phyloP scores from a whole-genome alignment of 1,284 basidiomycete genomes.

The Peniophora sp. region DNA sequence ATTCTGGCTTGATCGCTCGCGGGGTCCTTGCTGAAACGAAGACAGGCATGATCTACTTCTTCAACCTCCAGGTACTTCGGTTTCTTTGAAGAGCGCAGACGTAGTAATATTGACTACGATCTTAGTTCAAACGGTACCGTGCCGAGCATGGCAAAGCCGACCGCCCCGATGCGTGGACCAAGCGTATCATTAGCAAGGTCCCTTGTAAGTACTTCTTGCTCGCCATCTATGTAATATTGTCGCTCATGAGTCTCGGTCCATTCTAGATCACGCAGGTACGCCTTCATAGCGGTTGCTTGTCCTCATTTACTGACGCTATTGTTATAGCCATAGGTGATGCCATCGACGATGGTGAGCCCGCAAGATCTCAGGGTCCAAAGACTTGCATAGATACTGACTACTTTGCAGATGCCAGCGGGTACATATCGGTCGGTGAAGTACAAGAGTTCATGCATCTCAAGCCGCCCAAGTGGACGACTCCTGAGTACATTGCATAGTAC shows the following conservation, averaged over 20 bases:
- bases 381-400: background rate
- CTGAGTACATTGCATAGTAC: slow-evolving; percentile 14
- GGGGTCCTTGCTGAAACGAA: background rate
- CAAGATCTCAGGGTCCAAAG: background rate
- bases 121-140: slow-evolving; percentile 9
- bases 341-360: slow-evolving; percentile 12
- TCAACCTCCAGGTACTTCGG: slow-evolving; percentile 3
- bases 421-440: slow-evolving; percentile 14
- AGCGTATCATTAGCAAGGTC: slow-evolving; percentile 11
- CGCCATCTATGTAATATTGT: slow-evolving; percentile 1
- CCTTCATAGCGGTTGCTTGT: background rate
- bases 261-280: background rate
- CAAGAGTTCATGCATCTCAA: slow-evolving; percentile 12
- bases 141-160: slow-evolving; percentile 6
- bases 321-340: slow-evolving; percentile 14
- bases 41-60: slow-evolving; percentile 9
- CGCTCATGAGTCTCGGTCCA: no score
- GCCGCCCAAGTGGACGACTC: slow-evolving; percentile 10
- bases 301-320: background rate
- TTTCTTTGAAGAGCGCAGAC: no score
- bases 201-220: slow-evolving; percentile 9
- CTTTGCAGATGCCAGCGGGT: slow-evolving; percentile 13
- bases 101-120: no score
- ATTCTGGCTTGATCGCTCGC: background rate
- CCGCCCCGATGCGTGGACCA: slow-evolving; percentile 13